Conservation (phyloP, 2,329 filamentous ascomycete species). For the Xylogone sp. region DNA sequence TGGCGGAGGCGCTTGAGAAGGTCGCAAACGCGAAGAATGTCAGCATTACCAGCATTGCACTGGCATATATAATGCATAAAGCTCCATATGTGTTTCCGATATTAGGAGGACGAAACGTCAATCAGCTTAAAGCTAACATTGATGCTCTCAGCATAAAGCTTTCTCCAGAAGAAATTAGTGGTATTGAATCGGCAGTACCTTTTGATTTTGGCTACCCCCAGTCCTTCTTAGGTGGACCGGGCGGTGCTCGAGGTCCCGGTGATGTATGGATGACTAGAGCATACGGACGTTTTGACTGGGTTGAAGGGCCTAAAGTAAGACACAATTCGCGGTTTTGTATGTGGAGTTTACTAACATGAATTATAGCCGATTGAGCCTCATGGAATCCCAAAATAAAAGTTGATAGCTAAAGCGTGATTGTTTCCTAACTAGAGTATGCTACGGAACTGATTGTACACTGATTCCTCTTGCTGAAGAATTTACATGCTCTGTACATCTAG, state of each 20-base stretch:
- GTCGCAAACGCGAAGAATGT: slow-evolving; percentile 52
- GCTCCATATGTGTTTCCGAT: slow-evolving; percentile 54
- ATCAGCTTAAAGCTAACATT: slow-evolving; percentile 54
- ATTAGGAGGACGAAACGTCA: slow-evolving; percentile 51
- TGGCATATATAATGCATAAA: slow-evolving; percentile 58
- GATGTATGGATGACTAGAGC: slow-evolving; percentile 7
- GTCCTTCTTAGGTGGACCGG: slow-evolving; percentile 9
- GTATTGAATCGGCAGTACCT: slow-evolving; percentile 46
- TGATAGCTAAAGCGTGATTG: background rate
- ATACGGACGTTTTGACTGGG: slow-evolving; percentile 9
- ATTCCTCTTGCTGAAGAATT: no score
- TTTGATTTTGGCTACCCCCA: slow-evolving; percentile 10
- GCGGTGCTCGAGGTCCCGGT: background rate
- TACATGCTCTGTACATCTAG: no score
- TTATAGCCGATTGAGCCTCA: background rate
- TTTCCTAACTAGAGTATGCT: no score
- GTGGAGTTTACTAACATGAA: background rate
- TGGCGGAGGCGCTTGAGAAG: slow-evolving; percentile 52
- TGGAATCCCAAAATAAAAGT: background rate
- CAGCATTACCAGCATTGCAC: slow-evolving; percentile 46
- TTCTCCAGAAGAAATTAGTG: slow-evolving; percentile 46
- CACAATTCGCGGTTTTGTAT: background rate
- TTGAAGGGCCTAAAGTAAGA: slow-evolving; percentile 1
- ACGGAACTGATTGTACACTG: no score
- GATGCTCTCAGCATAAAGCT: slow-evolving; percentile 47